These are phyloP conservation scores for Trichosporon ovoides DNA, from an alignment of 1,284 basidiomycete genomes.

Conservation along the genomic window DNA sequence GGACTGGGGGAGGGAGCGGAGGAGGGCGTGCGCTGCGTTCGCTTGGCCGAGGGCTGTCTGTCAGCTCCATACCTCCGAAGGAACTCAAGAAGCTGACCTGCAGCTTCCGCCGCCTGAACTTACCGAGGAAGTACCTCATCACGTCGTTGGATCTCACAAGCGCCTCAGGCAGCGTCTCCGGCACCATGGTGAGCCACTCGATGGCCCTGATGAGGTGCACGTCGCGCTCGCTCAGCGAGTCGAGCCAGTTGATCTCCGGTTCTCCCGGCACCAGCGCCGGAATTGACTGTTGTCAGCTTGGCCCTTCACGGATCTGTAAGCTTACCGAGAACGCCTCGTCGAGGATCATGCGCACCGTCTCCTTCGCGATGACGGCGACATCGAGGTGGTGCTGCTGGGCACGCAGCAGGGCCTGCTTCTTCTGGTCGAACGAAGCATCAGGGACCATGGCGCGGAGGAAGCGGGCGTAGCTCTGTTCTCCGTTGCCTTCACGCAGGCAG, in stretches of 20 bases:
- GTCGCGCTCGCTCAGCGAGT: slow-evolving; percentile 52
- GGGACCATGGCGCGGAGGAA: slow-evolving; percentile 81
- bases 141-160: slow-evolving; percentile 79
- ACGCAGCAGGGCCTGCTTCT: slow-evolving; percentile 68
- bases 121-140: slow-evolving; percentile 79
- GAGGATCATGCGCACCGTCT: slow-evolving; percentile 69
- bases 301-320: not conserved
- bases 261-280: slow-evolving; percentile 30
- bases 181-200: slow-evolving; percentile 85
- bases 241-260: slow-evolving; percentile 56
- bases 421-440: slow-evolving; percentile 61
- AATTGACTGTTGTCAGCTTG: slow-evolving; percentile 23
- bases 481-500: slow-evolving; percentile 76
- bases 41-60: slow-evolving; percentile 64
- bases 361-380: slow-evolving; percentile 70
- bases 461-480: slow-evolving; percentile 84
- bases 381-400: slow-evolving; percentile 81
- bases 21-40: slow-evolving; percentile 61
- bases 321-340: slow-evolving; percentile 67
- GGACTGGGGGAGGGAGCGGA: slow-evolving; percentile 60
- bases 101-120: too few species aligned
- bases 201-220: slow-evolving; percentile 72
- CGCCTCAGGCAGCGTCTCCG: slow-evolving; percentile 66
- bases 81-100: too few species aligned
- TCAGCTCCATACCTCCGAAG: too few species aligned